Base-by-base conservation (phyloP, 1,139 yeast genomes). In the Meyerozyma elateridarum region DNA sequence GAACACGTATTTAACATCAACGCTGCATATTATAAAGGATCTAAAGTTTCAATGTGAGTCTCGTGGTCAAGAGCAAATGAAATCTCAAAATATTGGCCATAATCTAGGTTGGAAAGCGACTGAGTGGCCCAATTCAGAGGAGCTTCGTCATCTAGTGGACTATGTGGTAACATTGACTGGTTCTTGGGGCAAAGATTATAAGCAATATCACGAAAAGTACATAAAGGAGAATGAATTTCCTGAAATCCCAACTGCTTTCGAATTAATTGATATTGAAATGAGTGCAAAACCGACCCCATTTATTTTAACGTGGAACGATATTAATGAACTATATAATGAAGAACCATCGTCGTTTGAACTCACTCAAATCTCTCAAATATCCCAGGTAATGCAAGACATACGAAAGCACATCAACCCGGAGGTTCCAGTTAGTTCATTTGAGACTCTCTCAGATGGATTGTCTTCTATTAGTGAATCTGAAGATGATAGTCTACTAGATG, bases 1-100 rank as follows among this genome's bases (percentile, higher is more conserved):
- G 13, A 51, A 52, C 17, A 66, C 63, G 14, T 71, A 68, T 39
- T 59, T 82, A 9, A 64, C 73, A 1, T 80, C 88, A 4, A 70
- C 88, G 25, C 66, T 69, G 34, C 74, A 72, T 28, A 62, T 87
- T 11, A 70, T 84, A 59, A 64, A 67, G 19, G 93, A 85, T 46
- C 74, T 85, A 20, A 59, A 56, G 22, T 67, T 53, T 37, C 79
- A 87, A 40, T 63, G 91, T 32, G 56, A 54, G 12, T 28, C 53
- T 1, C 56, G 69, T 35, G 67, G 70, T 14, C 8, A 15, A 15
- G 13, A 24, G 42, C 65, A 28, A 45, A 48, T 1, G 37, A 54
- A 44, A 41, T 59, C 48, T 8, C 36, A 55, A 20, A 48, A 52
- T 5, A 36, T 40, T 5, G 50, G 49, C 5, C 30, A 31, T 4